phyloP scores from a whole-genome alignment of 2,329 filamentous ascomycete species.

The Calonectria pteridis region DNA sequence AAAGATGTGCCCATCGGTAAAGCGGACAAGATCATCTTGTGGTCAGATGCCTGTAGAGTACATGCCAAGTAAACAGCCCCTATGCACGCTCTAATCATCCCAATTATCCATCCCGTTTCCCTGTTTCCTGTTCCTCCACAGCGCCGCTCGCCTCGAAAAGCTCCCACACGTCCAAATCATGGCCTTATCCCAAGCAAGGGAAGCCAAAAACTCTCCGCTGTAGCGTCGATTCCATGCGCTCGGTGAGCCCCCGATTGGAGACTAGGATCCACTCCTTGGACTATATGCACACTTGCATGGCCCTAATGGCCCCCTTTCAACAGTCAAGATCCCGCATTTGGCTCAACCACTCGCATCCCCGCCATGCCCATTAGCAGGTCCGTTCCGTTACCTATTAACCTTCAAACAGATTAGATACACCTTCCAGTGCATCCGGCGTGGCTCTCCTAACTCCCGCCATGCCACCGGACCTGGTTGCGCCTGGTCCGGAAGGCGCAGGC shows the following conservation, averaged over 20 bases:
- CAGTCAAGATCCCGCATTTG: constrained; percentile 6
- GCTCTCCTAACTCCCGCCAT: constrained; percentile 46
- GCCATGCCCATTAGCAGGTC: not conserved
- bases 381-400: constrained; percentile 36
- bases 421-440: constrained; percentile 66
- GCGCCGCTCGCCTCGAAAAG: constrained; percentile 31
- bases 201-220: constrained; percentile 17
- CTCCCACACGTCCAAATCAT: constrained; percentile 3
- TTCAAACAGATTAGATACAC: constrained; percentile 66
- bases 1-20: not conserved
- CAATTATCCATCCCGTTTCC: constrained; percentile 29
- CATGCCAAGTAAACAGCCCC: constrained; percentile 24
- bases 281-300: not conserved
- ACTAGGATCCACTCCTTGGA: constrained; percentile 3
- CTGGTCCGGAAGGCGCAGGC: constrained; percentile 47
- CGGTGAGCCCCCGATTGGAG: not conserved
- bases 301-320: not conserved
- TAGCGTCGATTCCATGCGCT: constrained; percentile 10
- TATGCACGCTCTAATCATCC: constrained; percentile 42
- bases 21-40: constrained; percentile 9
- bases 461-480: constrained; percentile 44
- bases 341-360: constrained; percentile 1
- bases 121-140: constrained; percentile 25
- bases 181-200: constrained; percentile 10
- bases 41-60: constrained; percentile 8